Evolutionary conservation across 805 yeast species (phyloP), one percentile per base, ranked within the genome.

Genomic region (Candida nanaspora): DNA sequence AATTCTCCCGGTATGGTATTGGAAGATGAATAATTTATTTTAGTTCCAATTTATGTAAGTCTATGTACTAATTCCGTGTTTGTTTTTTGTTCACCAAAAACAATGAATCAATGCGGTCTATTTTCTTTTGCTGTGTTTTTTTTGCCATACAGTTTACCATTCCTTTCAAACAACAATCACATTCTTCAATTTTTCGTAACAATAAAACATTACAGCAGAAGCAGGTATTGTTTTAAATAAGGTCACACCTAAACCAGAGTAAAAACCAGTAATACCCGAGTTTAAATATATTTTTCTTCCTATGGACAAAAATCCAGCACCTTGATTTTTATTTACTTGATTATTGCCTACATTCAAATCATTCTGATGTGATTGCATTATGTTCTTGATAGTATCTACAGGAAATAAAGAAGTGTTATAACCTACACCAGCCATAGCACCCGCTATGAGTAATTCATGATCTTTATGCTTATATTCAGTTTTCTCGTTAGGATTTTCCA

Each of bases 381-480:
- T 77, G 3, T 91, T 81, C 63, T 91, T 91, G 42, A 91, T 72
- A 1, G 97, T 87, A 57, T 91, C 98, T 1, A 87, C 84, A 0
- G 98, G 98, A 61, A 82, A 91, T 37, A 85, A 68, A 6, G 88
- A 76, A 7, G 82, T 66, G 55, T 91, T 88, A 61, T 86, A 89
- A 16, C 80, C 71, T 6, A 88, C 58, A 23, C 98, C 98, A 0
- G 97, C 95, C 39, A 72, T 55, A 0, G 95, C 96, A 39, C 98
- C 98, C 43, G 94, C 82, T 1, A 71, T 43, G 48, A 89, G 63
- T 18, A 81, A 59, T 50, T 84, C 86, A 47, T 72, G 54, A 3
- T 76, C 69, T 55, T 57, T 41, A 52, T 53, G 35, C 52, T 60
- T 40, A 50, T 55, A 48, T 65, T 51, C 18, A n/a, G n/a, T 40